Conservation (phyloP, 768 basidiomycete genomes). For the Suillus plorans region DNA sequence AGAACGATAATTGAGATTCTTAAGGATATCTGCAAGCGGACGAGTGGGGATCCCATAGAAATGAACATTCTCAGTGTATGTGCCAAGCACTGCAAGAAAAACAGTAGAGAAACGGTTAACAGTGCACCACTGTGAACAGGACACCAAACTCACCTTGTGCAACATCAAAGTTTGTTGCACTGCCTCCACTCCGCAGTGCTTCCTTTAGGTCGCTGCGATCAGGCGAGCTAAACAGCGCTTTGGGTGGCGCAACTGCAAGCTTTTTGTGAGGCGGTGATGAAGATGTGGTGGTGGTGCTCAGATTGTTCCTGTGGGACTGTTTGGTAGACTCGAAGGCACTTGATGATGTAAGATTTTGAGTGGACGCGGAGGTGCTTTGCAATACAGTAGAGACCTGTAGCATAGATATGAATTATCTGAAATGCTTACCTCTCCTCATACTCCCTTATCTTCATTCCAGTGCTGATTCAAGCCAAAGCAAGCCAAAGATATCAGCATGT, state of each 20-base stretch:
- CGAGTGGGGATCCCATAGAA: neutral
- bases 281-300: neutral
- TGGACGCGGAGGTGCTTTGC: no score
- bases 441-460: no score
- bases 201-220: neutral
- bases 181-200: neutral
- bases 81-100: neutral
- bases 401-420: no score
- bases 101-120: neutral
- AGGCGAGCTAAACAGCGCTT: neutral
- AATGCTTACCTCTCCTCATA: no score
- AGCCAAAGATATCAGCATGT: no score
- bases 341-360: no score
- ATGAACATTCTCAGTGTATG: neutral
- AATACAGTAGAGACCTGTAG: no score
- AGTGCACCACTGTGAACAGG: neutral
- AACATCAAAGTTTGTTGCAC: neutral
- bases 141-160: neutral
- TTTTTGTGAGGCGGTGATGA: neutral
- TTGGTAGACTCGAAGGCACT: neutral
- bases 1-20: neutral
- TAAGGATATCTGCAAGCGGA: neutral
- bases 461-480: no score
- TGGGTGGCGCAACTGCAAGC: neutral
- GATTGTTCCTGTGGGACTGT: neutral